Evolutionary conservation across 345 rosid genomes (phyloP), one percentile per base, ranked within the genome.

Genomic region (Melaleuca quinquenervia): DNA sequence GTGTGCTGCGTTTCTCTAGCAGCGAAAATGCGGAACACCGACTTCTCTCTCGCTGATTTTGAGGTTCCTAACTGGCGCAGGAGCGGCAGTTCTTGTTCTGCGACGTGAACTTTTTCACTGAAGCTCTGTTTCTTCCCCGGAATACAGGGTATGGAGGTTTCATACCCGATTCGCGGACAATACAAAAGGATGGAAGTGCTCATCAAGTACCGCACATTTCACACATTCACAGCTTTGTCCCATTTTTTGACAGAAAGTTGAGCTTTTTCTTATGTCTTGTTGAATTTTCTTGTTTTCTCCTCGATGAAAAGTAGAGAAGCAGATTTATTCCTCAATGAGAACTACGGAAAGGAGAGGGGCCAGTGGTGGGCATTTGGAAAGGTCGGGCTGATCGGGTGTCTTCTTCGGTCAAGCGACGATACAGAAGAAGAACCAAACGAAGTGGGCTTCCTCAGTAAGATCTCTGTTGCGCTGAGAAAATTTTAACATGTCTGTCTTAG

Each of bases 1-100:
- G 83, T 93, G 62, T 92, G 96, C 48, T 96, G 98, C 62, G 90
- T 93, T 76, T 93, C 94, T 86, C 88, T 96, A 11, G 93, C 99
- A 54, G 92, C 94, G 44, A 96, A 96, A 89, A 95, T 95, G 98
- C 93, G 85, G 85, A 90, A 91, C 80, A 75, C 90, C 24, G 90
- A 91, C 12, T 84, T 92, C 55, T 89, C 91, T 83, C 62, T 89
- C 27, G 11, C 87, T 85, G 86, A 92, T 50, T 89, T 92, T 85
- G 91, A 84, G 96, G 98, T 93, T 90, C 21, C 7, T 5, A 49
- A 13, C 70, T 0, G 26, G 48, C 18, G 44, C 48, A 15, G 60
- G 22, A 48, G 36, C 20, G n/a, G 52, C 53, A 27, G 12, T 82
- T 45, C 18, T 50, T 1, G 29, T 26, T 56, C 64, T 16, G 27